These are phyloP conservation scores for Microsporum audouinii DNA, from an alignment of 2,329 filamentous ascomycete species.

Conservation along the genomic window DNA sequence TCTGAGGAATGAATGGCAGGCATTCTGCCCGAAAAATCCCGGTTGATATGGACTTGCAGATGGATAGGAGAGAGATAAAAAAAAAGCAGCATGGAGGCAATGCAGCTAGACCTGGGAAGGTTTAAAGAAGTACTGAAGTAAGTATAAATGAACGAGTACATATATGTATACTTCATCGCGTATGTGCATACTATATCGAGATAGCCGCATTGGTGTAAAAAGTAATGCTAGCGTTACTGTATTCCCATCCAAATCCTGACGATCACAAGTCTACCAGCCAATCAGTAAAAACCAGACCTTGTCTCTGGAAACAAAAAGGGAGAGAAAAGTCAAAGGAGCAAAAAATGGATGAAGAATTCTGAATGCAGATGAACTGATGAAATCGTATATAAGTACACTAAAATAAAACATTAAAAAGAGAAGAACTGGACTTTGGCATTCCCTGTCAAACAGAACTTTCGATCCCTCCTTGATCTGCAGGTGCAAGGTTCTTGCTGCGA, in stretches of 20 bases:
- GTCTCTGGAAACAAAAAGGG: neutral
- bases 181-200: neutral
- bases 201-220: slow-evolving; percentile 4
- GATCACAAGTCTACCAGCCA: neutral
- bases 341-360: neutral
- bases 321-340: neutral
- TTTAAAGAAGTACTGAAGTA: neutral
- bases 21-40: neutral
- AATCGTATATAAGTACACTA: neutral
- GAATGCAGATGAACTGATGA: neutral
- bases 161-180: neutral
- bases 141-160: neutral
- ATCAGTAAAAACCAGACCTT: neutral
- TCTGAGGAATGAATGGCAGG: neutral
- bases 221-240: neutral
- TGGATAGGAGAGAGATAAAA: neutral
- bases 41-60: neutral
- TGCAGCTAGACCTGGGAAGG: neutral
- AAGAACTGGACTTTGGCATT: neutral
- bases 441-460: neutral
- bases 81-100: neutral
- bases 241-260: slow-evolving; percentile 1
- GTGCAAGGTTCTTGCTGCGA: neutral
- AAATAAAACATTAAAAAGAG: neutral
- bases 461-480: slow-evolving; percentile 2